Evolutionary conservation across 169 alveolate species (phyloP), one percentile per base, ranked within the genome.

Genomic region (Plasmodium coatneyi): DNA sequence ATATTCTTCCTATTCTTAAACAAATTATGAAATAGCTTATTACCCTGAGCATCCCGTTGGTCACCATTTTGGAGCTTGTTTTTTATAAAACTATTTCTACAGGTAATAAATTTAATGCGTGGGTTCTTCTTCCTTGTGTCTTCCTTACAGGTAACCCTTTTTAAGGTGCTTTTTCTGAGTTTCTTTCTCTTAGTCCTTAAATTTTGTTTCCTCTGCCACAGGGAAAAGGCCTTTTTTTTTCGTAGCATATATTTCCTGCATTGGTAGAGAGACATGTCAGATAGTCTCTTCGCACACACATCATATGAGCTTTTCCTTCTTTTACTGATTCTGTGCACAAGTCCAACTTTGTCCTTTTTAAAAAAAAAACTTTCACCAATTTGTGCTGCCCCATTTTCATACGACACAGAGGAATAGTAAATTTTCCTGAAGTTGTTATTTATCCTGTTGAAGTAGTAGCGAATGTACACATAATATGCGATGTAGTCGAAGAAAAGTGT

Each of bases 401-500:
- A 78, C 41, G 90, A 12, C 49, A 72, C 12, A 25, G 93, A 87
- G 19, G 87, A 76, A 79, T 78, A 91, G 74, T 80, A 80, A 34
- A 49, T 28, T 30, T 49, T 80, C 43, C 41, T 80, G 22, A 80
- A 81, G 81, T 91, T 82, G 12, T 71, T 70, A 81, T 90, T 91
- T 32, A 91, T 91, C 83, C 82, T 91, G 2, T 43, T 60, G 41
- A 91, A 91, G 79, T 91, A 91, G 39, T 80, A 91, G 76, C 56
- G 92, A 14, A 91, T 91, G 82, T 91, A 91, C 54, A 91, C 74
- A 81, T 91, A 91, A 16, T 91, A 91, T 32, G 95, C 91, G 22
- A 91, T 71, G 32, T 91, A 91, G 72, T 91, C 95, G 74, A 91
- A 91, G 76, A 91, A 91, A 74, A 91, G 92, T 2, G 95, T 91